Percentiles rank a stretch among this genome's conserved stretches.
These are phyloP conservation scores for Fusarium brevicatenulatum DNA, from an alignment of 2,329 filamentous ascomycete genomes.

Conservation along the genomic window DNA sequence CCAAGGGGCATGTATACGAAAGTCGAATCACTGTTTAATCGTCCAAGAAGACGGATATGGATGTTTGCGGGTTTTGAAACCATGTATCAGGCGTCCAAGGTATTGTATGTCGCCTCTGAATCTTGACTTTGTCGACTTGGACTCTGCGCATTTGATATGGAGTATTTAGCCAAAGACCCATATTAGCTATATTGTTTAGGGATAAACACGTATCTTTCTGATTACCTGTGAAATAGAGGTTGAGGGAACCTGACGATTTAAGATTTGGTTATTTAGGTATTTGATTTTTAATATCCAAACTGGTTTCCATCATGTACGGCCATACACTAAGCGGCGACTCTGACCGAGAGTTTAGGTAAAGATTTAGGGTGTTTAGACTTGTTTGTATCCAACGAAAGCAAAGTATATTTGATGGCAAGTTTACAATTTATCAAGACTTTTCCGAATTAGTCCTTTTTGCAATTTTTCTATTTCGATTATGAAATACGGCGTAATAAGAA, in stretches of 20 bases:
- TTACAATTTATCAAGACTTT: not conserved
- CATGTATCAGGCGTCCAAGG: not conserved
- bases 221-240: not conserved
- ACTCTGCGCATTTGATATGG: not conserved
- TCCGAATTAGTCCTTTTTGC: not conserved
- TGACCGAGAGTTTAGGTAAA: not conserved
- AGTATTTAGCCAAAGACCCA: not conserved
- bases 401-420: not conserved
- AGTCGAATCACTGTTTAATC: not conserved
- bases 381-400: not conserved
- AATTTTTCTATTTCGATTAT: not conserved
- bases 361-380: not conserved
- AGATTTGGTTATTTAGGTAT: not conserved
- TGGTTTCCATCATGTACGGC: not conserved
- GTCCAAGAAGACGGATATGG: not conserved
- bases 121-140: not conserved
- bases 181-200: not conserved
- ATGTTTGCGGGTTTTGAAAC: not conserved
- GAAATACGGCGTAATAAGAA: not conserved
- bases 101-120: not conserved
- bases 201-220: not conserved
- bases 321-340: not conserved
- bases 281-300: not conserved
- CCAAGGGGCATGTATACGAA: not conserved
- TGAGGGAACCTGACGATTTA: not conserved